Base-by-base conservation (phyloP, 2,329 filamentous ascomycete genomes). In the Fusarium buxicola region DNA sequence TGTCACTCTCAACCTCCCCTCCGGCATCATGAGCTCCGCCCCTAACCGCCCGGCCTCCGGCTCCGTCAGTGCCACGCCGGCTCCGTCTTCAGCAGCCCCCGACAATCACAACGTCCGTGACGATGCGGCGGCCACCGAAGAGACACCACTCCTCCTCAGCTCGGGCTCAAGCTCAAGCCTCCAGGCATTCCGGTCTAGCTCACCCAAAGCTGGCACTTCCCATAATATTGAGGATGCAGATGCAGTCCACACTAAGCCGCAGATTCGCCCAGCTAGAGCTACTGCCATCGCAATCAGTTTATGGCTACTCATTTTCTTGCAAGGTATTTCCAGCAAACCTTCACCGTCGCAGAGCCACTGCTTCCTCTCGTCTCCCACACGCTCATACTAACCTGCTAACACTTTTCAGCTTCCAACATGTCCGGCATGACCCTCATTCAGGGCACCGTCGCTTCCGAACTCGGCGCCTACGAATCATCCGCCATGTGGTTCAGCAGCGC, bases 391-490 rank as follows among this genome's bases (percentile, higher is more conserved):
- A 11, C 27, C 24, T 44, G 27, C 50, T 66, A 12, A 69, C 39
- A 18, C 13, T 41, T n/a, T 24, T 8, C 18, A 83, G 83, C 84
- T 7, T 79, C 85, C 60, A 95, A 95, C 71, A 92, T 94, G 77
- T 92, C 89, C 11, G 88, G 92, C 66, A 88, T 96, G 72, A 91
- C 91, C 7, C 94, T 92, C 53, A 91, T 90, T 2, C 92, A 95
- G 76, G 91, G 89, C 8, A 82, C 82, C 45, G 92, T 96, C 64
- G 91, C 92, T 3, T 84, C 83, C 8, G 91, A 94, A 64, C 80
- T 96, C 2, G 82, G 91, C 75, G 86, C 90, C 2, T 93, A 92
- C 69, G 86, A 88, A 53, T 80, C 87, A 52, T 87, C 87, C 27
- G 88, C 87, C 31, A 90, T 87, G 74, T 96, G 92, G 92, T 92